Evolutionary conservation across 2,329 filamentous ascomycete genomes (phyloP), one percentile per base, ranked within the genome.

Genomic region (Boeremia lycopersici): DNA sequence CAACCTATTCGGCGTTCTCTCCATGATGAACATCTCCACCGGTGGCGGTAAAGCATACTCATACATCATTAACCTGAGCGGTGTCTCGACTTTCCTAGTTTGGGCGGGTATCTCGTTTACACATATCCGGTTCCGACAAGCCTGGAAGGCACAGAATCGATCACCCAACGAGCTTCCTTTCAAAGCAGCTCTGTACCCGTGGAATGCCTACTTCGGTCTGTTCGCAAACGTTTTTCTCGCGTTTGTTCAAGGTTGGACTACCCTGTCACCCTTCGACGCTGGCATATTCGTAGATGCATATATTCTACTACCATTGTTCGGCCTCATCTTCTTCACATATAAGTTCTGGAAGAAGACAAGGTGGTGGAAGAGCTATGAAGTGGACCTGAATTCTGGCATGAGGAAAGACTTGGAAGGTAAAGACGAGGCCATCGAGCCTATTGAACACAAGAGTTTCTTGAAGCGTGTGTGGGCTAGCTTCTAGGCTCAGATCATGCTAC

Each of bases 1-100:
- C 12, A 91, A 91, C 59, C 76, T 86, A 1, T 87, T 89, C 50
- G 89, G 88, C 9, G 81, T 86, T 4, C 75, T 91, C n/a, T 84
- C 85, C n/a, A 85, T 90, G 82, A 89, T 90, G 84, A 90, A 90
- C 63, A 75, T 89, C 30, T 86, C 82, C 33, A 88, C 87, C 0
- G 87, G 86, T 7, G 86, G 87, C 0, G 81, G 82, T 38, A 80
- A 82, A 56, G 87, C 86, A 0, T 91, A 89, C 69, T 73, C 72
- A 6, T 89, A 89, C 72, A 89, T 91, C 54, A 84, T 90, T 65
- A 89, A 89, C 64, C 77, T 90, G 0, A 85, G 81, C 6, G 88
- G 88, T 4, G 86, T 90, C 2, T 86, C 86, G 33, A 89, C 87
- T 0, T 90, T 90, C 67, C 70, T 90, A 2, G 88, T 89, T 36